Base-by-base conservation (phyloP, 2,329 filamentous ascomycete species). In the Sclerotinia spermophila region DNA sequence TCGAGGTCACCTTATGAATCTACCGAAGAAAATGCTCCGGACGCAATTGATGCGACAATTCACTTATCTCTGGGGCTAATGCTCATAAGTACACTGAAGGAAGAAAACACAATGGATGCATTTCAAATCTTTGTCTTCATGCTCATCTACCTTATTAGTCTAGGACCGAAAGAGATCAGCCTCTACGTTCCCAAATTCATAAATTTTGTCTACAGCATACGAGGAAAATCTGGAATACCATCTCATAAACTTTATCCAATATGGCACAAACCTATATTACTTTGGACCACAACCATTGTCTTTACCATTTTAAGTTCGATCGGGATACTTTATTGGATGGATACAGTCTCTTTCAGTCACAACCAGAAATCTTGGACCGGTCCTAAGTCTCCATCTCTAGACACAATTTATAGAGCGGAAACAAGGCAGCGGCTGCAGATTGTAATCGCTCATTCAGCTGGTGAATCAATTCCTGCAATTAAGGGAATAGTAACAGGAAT, bases 91-190 rank as follows among this genome's bases (percentile, higher is more conserved):
- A 69, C 44, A 27, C 27, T 69, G 15, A 33, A 40, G 58, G 77
- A 77, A 55, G 71, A 70, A 15, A 77, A 71, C 15, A 70, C 75
- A 44, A 38, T 78, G n/a, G 71, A 76, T 45, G 76, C 75, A 73
- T 60, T 72, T 17, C 77, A 78, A 72, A 73, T 74, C 44, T 59
- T 75, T 21, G 45, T 72, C 5, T 76, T 77, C 33, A 70, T 73
- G 19, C n/a, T 75, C 44, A 72, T 78, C 30, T 77, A 77, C 48
- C 68, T 76, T 59, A 67, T 74, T 48, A 73, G 73, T 53, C 71
- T 77, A 24, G 77, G 77, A 2, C 75, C 75, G 51, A 75, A 71
- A 66, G 75, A 77, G 33, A 78, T 78, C 38, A 73, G 73, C 13
- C 75, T 74, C 40, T 78, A 77, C 61, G 72, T 74, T 42, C 74